These are phyloP conservation scores for Emmonsiellopsis sp. DNA, from an alignment of 2,329 filamentous ascomycete genomes.

Conservation along the genomic window DNA sequence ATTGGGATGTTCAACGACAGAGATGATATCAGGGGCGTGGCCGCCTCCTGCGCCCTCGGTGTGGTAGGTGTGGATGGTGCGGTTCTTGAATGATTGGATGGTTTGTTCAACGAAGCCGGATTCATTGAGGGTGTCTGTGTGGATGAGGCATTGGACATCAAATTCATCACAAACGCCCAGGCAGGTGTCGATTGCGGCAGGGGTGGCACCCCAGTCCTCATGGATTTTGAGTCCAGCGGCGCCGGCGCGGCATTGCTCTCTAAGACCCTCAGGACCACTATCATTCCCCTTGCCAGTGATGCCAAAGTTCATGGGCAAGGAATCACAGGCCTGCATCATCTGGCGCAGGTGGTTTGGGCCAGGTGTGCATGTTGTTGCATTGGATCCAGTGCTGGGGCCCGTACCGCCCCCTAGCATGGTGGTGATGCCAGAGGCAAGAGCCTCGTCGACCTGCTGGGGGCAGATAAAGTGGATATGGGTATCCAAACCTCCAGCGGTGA, in stretches of 20 bases:
- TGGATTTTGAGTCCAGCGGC: conserved; percentile 88
- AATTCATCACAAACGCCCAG: conserved; percentile 78
- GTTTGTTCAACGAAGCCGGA: conserved; percentile 95
- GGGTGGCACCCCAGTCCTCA: conserved; percentile 91
- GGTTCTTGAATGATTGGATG: conserved; percentile 70
- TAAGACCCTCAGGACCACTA: conserved; percentile 56
- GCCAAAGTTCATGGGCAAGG: conserved; percentile 74
- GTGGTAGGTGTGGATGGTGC: conserved; percentile 93
- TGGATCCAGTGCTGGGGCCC: conserved; percentile 84
- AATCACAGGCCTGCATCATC: conserved; percentile 83
- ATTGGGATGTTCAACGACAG: conserved; percentile 77
- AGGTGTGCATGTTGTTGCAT: conserved; percentile 88
- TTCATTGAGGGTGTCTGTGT: conserved; percentile 94
- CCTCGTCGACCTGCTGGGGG: conserved; percentile 79
- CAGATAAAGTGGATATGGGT: conserved; percentile 92
- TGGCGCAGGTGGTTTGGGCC: conserved; percentile 71
- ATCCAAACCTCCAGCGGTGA: conserved; percentile 85
- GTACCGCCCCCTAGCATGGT: conserved; percentile 86
- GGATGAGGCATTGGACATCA: conserved; percentile 87
- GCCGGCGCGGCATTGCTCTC: conserved; percentile 72
- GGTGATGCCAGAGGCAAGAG: conserved; percentile 76
- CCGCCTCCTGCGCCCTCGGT: conserved; percentile 92
- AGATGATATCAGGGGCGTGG: conserved; percentile 93
- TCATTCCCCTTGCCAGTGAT: conserved; percentile 95
- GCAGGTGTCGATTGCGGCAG: conserved; percentile 82